Evolutionary conservation across 164 flowering plant genomes (phyloP), one percentile per base, ranked within the genome.

Genomic region (Umbilicus rupestris): DNA sequence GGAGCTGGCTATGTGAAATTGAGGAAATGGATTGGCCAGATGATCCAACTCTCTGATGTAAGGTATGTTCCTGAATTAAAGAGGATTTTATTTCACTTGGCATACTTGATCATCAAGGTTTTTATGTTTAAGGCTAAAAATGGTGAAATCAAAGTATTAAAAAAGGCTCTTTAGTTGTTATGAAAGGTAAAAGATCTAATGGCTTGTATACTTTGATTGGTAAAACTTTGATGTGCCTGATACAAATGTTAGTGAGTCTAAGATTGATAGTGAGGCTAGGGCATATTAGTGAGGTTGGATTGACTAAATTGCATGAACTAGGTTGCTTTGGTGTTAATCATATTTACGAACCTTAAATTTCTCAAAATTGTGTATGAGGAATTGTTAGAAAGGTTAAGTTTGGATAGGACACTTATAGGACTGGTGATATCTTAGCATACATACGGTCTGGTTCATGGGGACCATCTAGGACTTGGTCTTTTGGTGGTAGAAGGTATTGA

Each of bases 331-430:
- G 45, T 4, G 14, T 1, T 8, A 16, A 42, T 42, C 10, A 4
- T 2, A 42, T 42, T 4, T 1, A 5, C 2, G 14, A 42, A 16
- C 15, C 71, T 24, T 66, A 71, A 2, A 72, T 72, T 26, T 70
- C 72, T 70, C 74, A 74, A n/a, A 52, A 77, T 29, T 72, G 66
- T 63, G 64, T 74, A 2, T 68, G 47, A 35, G 69, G 71, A 0
- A 72, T 70, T 30, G 19, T 60, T 22, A 37, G 58, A 1, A 67
- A 68, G 28, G 30, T 64, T 0, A 70, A 24, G 1, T 77, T 77
- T 45, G 29, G 16, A 0, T 33, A 20, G 24, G 66, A 42, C 7
- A 65, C n/a, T 17, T 69, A 71, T 59, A 29, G 14, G 0, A 69
- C 73, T 2, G 37, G 64, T 8, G 72, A 35, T 0, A 50, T 16